phyloP scores from a whole-genome alignment of 2,329 filamentous ascomycete species.

The Hypocrella siamensis region DNA sequence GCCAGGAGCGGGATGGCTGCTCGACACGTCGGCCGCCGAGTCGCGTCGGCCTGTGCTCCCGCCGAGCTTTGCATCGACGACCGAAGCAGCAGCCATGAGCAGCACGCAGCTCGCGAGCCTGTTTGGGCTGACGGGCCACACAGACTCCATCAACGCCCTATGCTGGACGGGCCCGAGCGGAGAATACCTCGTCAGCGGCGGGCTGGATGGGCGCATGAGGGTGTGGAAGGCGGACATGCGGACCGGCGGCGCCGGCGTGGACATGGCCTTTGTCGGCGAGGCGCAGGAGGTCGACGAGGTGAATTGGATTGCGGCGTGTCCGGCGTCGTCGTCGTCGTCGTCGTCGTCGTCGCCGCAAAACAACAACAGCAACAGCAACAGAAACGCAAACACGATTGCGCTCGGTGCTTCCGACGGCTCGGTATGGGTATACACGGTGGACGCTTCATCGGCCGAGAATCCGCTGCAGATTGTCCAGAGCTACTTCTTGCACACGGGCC shows the following conservation, averaged over 20 bases:
- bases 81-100: background rate
- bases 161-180: slow-evolving; percentile 72
- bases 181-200: slow-evolving; percentile 73
- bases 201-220: slow-evolving; percentile 70
- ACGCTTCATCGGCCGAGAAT: slow-evolving; percentile 40
- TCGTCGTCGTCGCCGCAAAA: too few relatives aligned
- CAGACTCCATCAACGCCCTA: slow-evolving; percentile 78
- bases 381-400: slow-evolving; percentile 72
- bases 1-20: slow-evolving; percentile 70
- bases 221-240: slow-evolving; percentile 43
- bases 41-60: slow-evolving; percentile 59
- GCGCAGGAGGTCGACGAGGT: slow-evolving; percentile 87
- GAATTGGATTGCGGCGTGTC: slow-evolving; percentile 75
- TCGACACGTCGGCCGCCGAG: slow-evolving; percentile 54
- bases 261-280: slow-evolving; percentile 53
- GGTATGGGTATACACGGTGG: slow-evolving; percentile 91
- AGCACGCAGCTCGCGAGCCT: slow-evolving; percentile 47
- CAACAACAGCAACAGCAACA: too few relatives aligned
- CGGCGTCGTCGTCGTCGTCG: too few relatives aligned
- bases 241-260: slow-evolving; percentile 28
- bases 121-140: slow-evolving; percentile 73
- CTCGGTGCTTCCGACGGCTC: slow-evolving; percentile 81
- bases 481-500: slow-evolving; percentile 77
- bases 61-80: slow-evolving; percentile 56
- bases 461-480: slow-evolving; percentile 73